Evolutionary conservation across 2,329 filamentous ascomycete species (phyloP), one percentile per base, ranked within the genome.

Genomic region (Fusarium longipes): DNA sequence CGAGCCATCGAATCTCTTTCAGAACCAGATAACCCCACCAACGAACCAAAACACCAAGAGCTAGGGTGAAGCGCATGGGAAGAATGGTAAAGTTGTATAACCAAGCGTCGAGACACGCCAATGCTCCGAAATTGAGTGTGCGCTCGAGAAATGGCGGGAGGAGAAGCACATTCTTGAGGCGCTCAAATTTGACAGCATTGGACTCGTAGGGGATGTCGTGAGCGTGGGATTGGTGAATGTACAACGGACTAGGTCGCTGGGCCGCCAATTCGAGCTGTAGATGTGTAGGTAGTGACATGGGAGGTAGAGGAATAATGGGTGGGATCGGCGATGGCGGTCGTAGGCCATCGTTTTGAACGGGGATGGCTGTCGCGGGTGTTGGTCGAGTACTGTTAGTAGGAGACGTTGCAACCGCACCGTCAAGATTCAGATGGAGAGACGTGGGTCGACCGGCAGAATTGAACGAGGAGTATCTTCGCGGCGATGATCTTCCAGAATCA

Each of bases 71-170:
- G 4, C 96, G 87, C 60, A 99, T 85, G 1, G 96, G 96, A 0
- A 99, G 82, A 42, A 99, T 97, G 0, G 96, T 99, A 72, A 99
- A 96, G 1, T 93, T 96, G 79, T 97, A 96, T 2, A 99, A 86
- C 93, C 95, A 99, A 2, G 95, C 92, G 77, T 99, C 96, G 8
- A 99, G 83, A 78, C 96, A 99, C 8, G 95, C 94, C 32, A 98
- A 80, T 1, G 92, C 90, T 8, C 96, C 96, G 79, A 99, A 98
- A 61, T 89, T 88, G 8, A 99, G 85, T 1, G 94, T 91, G 43
- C 91, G 87, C 79, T 99, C 96, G 7, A 99, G 84, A 63, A 91
- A 92, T 0, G 88, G 86, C 0, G 95, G 93, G 5, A 99, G 81
- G 25, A 93, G 82, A 8, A 99, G 79, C 63, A 97, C 96, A 76